Evolutionary conservation across 1,284 basidiomycete genomes (phyloP).

Genomic region (Violaceomyces palustris): DNA sequence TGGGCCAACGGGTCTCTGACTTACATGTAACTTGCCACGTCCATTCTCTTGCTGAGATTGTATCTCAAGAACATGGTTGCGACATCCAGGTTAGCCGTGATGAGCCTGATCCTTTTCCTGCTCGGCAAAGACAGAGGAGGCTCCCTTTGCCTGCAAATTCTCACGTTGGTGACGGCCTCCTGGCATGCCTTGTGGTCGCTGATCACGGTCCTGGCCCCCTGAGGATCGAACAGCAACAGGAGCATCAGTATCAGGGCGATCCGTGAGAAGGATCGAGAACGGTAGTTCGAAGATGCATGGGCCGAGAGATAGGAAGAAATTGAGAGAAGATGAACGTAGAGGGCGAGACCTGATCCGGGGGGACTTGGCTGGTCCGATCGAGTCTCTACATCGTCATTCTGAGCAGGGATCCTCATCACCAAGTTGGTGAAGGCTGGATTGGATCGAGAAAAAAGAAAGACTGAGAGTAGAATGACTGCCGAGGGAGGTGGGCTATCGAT

Average conservation of each 20-base stretch:
- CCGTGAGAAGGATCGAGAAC: slow-evolving; percentile 29
- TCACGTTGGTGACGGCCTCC: slow-evolving; percentile 8
- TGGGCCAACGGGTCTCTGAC: too few relatives aligned
- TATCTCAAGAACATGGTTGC: slow-evolving; percentile 35
- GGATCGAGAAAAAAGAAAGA: slow-evolving; percentile 30
- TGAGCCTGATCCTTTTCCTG: slow-evolving; percentile 25
- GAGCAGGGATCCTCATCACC: too few relatives aligned
- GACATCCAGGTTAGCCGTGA: slow-evolving; percentile 32
- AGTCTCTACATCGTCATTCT: too few relatives aligned
- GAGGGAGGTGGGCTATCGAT: too few relatives aligned
- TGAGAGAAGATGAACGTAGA: slow-evolving; percentile 25
- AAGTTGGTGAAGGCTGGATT: slow-evolving; percentile 32
- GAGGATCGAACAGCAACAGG: slow-evolving; percentile 28
- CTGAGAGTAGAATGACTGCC: slow-evolving; percentile 24
- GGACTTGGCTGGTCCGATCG: too few relatives aligned
- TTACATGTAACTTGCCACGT: slow-evolving; percentile 25
- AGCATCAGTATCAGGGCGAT: slow-evolving; percentile 28
- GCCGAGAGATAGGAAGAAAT: slow-evolving; percentile 36
- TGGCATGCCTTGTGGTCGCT: slow-evolving; percentile 2
- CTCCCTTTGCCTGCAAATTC: slow-evolving; percentile 39
- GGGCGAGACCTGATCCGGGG: slow-evolving; percentile 6
- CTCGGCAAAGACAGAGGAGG: slow-evolving; percentile 21
- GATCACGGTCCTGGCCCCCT: slow-evolving; percentile 20
- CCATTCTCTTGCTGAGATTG: slow-evolving; percentile 44
- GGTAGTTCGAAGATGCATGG: slow-evolving; percentile 27